A percentile compares a stretch with the other conserved stretches of the same genome.
Evolutionary conservation across 306 rosid species (phyloP).

Genomic region (Cucurbita ficifolia): DNA sequence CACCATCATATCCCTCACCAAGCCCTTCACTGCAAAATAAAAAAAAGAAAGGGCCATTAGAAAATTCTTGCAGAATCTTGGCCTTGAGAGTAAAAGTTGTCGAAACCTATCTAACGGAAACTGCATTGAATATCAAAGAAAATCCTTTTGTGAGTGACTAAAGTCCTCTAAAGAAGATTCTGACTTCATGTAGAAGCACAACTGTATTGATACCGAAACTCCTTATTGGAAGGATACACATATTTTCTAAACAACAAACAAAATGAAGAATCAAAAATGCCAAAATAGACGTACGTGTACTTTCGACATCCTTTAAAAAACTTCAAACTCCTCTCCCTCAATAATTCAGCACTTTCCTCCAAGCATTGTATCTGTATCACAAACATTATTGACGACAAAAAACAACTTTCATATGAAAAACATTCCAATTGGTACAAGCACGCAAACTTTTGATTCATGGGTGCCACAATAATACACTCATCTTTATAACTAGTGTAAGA

Average conservation of each 20-base stretch:
- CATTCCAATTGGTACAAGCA: neutral
- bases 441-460: neutral
- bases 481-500: neutral
- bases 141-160: neutral
- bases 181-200: neutral
- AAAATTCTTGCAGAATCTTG: constrained; percentile 7
- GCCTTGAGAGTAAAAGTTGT: neutral
- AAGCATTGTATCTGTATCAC: constrained; percentile 72
- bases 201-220: neutral
- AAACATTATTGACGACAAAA: constrained; percentile 14
- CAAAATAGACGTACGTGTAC: constrained; percentile 64
- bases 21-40: constrained; percentile 70
- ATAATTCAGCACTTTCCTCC: constrained; percentile 96
- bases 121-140: neutral
- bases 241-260: neutral
- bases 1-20: constrained; percentile 97
- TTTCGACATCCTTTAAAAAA: constrained; percentile 97
- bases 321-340: constrained; percentile 85
- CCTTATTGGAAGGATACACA: neutral
- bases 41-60: constrained; percentile 16
- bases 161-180: neutral
- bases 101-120: neutral
- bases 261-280: neutral
- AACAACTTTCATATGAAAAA: neutral
- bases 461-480: neutral